Base-by-base conservation (phyloP, 306 rosid genomes). In the Prinsepia uniflora region DNA sequence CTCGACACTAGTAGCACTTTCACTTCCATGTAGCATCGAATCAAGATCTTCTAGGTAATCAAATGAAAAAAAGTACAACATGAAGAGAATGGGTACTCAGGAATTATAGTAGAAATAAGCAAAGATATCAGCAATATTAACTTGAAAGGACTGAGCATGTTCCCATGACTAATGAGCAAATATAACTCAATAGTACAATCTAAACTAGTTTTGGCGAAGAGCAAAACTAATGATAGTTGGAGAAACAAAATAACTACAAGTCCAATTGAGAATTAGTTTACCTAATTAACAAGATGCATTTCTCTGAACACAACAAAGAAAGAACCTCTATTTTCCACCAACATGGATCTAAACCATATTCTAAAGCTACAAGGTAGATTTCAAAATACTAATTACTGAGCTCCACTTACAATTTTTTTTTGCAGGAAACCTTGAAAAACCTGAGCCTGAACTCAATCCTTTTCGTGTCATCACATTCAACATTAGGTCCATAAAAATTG, bases 21-120 rank as follows among this genome's bases (percentile, higher is more conserved):
- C 92, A 78, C 94, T 83, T 81, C 98, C 98, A 65, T 81, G 81
- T 42, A 90, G 88, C 96, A 94, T 94, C 87, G 87, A 84, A 79
- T 94, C 97, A 81, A 94, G 88, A 89, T 90, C 98, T 79, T 90
- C 90, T 60, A 24, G 30, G 30, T 24, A 24, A 24, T 24, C 2
- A 24, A 2, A 24, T n/a, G n/a, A n/a, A n/a, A n/a, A n/a, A n/a
- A n/a, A n/a, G n/a, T n/a, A n/a, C n/a, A 24, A 24, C 30, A 24
- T 24, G 30, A 24, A 24, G 30, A 0, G 30, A 24, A 24, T 24
- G 30, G 30, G 30, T 24, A 44, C 14, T 22, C 12, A 66, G 17
- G 43, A 47, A 6, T 4, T 47, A 17, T 22, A 19, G 12, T 20
- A 63, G 4, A 61, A 1, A 42, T 36, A n/a, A 39, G 18, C 46